Evolutionary conservation across 139 green algal genomes (phyloP).

Genomic region (Volvox africanus): DNA sequence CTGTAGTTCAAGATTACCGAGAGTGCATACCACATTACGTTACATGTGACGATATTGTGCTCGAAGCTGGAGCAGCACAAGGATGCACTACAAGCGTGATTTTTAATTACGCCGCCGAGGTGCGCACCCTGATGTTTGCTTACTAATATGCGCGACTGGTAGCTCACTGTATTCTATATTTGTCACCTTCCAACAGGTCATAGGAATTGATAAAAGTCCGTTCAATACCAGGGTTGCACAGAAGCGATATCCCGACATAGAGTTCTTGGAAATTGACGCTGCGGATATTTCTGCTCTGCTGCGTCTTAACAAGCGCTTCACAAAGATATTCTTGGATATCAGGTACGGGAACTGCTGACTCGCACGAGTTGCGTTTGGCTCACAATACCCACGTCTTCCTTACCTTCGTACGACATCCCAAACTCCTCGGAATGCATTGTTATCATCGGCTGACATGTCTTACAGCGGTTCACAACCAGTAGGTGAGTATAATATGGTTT

Average conservation of each 20-base stretch:
- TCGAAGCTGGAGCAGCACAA: slow-evolving; percentile 37
- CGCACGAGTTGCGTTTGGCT: not conserved
- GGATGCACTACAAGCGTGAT: slow-evolving; percentile 8
- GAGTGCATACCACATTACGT: not conserved
- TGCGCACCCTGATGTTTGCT: not conserved
- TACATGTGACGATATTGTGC: not conserved
- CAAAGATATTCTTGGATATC: slow-evolving; percentile 41
- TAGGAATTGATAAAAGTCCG: slow-evolving; percentile 36
- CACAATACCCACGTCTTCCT: too few species aligned
- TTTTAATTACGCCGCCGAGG: not conserved
- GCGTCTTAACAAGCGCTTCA: not conserved
- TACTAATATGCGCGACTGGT: not conserved
- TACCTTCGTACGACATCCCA: too few species aligned
- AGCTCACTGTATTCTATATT: not conserved
- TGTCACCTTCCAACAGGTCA: not conserved
- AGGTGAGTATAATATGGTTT: not conserved
- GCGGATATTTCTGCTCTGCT: not conserved
- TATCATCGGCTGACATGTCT: not conserved
- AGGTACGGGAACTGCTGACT: not conserved
- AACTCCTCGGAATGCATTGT: too few species aligned
- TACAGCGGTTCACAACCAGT: slow-evolving; percentile 33
- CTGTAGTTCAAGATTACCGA: slow-evolving; percentile 32
- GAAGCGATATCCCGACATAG: not conserved
- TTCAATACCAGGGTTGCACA: slow-evolving; percentile 1
- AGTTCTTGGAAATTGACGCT: slow-evolving; percentile 13